Evolutionary conservation across 352 stramenopile species (phyloP), one percentile per base, ranked within the genome.

Genomic region (Pythium monospermum): DNA sequence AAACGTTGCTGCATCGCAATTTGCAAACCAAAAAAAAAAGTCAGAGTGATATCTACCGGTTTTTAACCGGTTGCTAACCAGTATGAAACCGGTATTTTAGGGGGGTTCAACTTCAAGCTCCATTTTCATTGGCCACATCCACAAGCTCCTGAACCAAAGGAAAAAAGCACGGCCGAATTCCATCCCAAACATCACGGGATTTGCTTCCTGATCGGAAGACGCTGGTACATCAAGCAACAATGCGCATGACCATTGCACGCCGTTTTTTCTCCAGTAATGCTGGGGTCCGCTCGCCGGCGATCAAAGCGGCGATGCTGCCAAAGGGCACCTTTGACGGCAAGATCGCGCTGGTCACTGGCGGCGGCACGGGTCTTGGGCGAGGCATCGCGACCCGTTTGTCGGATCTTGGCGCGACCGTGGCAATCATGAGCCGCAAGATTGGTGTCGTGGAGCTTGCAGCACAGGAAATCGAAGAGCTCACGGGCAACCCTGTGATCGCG

Each of bases 391-490:
- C 85, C 32, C 93, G 97, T 51, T 59, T 98, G 28, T 87, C 96
- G 32, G 73, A 95, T 32, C 86, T 98, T 49, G 96, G 96, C 26
- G 94, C 84, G 13, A 92, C 78, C 23, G 90, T 96, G 8, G 91
- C 94, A 25, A 95, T 98, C 49, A 98, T 98, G 82, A 96, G 94
- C 36, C 82, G 96, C 49, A 94, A 97, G 49, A 73, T 85, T 51
- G 69, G 66, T 23, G 94, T 99, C 56, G 70, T 99, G 16, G 76
- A 96, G 5, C 61, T 97, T 35, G 60, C 66, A 12, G 69, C 78
- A n/a, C 64, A 85, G 33, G 82, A 91, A 49, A 91, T 97, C 26
- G 53, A 89, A 33, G 74, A 64, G 27, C 41, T 72, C 25, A 89
- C 73, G 28, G 71, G 73, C 23, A 87, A 79, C 59, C 59, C 38